phyloP scores from a whole-genome alignment of 73 alveolate species.

The Symbiodinium pilosum region DNA sequence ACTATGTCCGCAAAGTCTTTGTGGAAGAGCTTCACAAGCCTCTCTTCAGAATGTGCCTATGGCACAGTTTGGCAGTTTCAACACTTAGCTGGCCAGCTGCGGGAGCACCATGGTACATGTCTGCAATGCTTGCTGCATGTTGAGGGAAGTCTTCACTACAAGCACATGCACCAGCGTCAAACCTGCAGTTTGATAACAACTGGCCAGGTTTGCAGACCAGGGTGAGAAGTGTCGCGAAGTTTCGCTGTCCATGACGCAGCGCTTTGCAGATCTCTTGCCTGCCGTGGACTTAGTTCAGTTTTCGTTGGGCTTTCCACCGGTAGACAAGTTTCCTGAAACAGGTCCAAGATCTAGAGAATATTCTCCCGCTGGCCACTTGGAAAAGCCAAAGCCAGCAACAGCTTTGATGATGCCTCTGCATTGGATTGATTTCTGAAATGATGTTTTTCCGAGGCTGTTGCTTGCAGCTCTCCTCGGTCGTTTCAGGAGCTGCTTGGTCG shows the following conservation, averaged over 20 bases:
- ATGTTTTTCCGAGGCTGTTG: slow-evolving; percentile 49
- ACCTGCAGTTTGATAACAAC: not conserved
- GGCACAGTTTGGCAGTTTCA: not conserved
- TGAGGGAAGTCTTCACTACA: no score
- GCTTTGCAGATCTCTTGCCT: slow-evolving; percentile 79
- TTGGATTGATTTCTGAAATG: not conserved
- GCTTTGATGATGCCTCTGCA: not conserved
- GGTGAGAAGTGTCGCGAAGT: slow-evolving; percentile 93
- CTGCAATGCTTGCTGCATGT: not conserved
- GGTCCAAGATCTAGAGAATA: slow-evolving; percentile 60
- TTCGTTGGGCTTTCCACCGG: no score
- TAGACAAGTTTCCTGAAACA: not conserved
- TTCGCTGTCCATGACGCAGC: slow-evolving; percentile 72
- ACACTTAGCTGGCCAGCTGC: not conserved
- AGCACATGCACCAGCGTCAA: not conserved
- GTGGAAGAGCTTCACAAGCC: slow-evolving; percentile 94
- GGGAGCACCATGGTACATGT: not conserved
- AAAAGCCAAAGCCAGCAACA: not conserved
- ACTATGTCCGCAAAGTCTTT: slow-evolving; percentile 24
- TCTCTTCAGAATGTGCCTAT: slow-evolving; percentile 35
- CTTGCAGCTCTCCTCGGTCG: slow-evolving; percentile 78
- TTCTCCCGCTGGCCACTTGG: slow-evolving; percentile 48
- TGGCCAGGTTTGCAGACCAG: slow-evolving; percentile 82
- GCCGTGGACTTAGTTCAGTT: not conserved
- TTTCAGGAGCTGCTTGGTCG: slow-evolving; percentile 17